Conservation (phyloP, 768 basidiomycete genomes). For the Dioszegia hungarica region DNA sequence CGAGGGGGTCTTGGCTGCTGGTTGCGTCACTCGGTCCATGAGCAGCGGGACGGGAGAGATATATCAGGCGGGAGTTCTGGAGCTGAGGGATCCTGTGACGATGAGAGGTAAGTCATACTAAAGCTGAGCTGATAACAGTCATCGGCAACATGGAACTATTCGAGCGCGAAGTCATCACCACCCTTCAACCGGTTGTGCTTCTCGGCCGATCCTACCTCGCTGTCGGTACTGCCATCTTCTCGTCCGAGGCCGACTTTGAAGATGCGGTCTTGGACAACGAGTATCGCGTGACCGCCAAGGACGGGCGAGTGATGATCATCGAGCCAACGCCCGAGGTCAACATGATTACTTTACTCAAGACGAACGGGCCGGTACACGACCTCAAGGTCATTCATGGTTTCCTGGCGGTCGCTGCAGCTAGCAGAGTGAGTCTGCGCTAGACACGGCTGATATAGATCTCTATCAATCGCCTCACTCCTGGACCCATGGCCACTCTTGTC, state of each 20-base stretch:
- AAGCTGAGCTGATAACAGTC: conserved; percentile 16
- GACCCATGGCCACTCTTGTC: conserved; percentile 9
- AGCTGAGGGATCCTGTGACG: conserved; percentile 32
- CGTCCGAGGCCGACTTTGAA: conserved; percentile 26
- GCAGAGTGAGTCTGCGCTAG: conserved; percentile 26
- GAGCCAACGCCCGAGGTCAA: conserved; percentile 10
- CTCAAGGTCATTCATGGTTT: conserved; percentile 37
- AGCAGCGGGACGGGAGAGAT: conserved; percentile 40
- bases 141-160: conserved; percentile 27
- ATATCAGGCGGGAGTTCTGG: conserved; percentile 24
- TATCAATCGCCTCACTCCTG: conserved; percentile 19
- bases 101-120: conserved; percentile 21
- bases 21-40: conserved; percentile 16
- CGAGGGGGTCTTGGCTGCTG: conserved; percentile 17
- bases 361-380: conserved; percentile 39
- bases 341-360: conserved; percentile 5
- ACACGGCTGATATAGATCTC: conserved; percentile 12
- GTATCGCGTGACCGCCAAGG: conserved; percentile 12
- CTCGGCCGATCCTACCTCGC: conserved; percentile 29
- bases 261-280: conserved; percentile 14
- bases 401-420: conserved; percentile 39
- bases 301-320: conserved; percentile 26
- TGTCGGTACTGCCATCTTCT: conserved; percentile 39
- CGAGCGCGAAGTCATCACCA: conserved; percentile 32
- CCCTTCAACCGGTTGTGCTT: conserved; percentile 22